A percentile compares a stretch with the other conserved stretches of the same genome.
Evolutionary conservation across 371 early-diverging fungal species (phyloP).

Genomic region (Homolaphlyctis polyrhiza): DNA sequence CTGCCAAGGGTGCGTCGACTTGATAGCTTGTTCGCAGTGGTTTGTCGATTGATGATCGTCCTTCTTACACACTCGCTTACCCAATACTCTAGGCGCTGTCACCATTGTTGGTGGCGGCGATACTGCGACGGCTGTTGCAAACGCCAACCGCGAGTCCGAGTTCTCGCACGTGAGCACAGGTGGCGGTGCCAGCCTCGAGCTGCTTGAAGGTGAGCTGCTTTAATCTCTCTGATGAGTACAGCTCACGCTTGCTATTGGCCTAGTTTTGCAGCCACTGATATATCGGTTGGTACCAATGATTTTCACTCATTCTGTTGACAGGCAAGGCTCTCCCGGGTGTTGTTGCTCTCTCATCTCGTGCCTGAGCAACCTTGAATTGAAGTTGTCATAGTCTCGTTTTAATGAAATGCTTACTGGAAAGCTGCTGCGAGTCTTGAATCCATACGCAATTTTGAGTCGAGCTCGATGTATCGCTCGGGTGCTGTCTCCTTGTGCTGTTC

Average conservation of each 20-base stretch:
- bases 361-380: background rate
- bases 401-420: constrained; percentile 10
- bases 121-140: constrained; percentile 95
- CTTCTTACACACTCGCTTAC: too few species aligned
- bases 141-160: constrained; percentile 77
- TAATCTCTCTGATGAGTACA: too few species aligned
- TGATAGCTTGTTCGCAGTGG: too few species aligned
- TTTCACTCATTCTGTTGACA: background rate
- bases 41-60: too few species aligned
- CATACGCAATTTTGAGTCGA: constrained; percentile 35
- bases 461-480: constrained; percentile 44
- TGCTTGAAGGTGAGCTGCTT: constrained; percentile 84
- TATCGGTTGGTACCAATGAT: background rate
- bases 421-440: constrained; percentile 34
- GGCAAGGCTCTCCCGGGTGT: constrained; percentile 78
- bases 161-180: constrained; percentile 97
- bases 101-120: constrained; percentile 92
- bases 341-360: constrained; percentile 63
- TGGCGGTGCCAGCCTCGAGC: constrained; percentile 95
- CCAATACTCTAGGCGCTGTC: constrained; percentile 21
- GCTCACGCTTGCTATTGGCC: too few species aligned
- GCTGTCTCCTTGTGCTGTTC: constrained; percentile 50
- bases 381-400: background rate
- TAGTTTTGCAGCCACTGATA: background rate
- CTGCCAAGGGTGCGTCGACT: constrained; percentile 68